A percentile compares a stretch with the other conserved stretches of the same genome.
phyloP scores from a whole-genome alignment of 768 basidiomycete genomes.

The Gelatoporia subvermispora region DNA sequence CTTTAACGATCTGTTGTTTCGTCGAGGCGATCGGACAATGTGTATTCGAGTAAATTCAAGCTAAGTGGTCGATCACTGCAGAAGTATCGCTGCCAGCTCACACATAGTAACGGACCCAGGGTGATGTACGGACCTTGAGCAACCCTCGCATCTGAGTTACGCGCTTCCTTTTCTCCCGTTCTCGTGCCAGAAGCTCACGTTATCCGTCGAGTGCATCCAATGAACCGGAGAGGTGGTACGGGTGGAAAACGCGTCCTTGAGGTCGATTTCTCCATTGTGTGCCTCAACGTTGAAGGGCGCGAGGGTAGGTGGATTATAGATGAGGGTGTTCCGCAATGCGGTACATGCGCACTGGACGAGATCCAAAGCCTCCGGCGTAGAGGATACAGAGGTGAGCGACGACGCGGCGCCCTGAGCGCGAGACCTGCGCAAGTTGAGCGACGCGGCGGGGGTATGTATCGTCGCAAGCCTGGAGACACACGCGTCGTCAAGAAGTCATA shows the following conservation, averaged over 20 bases:
- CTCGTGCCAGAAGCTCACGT: slow-evolving; percentile 28
- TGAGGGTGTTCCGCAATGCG: slow-evolving; percentile 1
- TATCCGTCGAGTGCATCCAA: slow-evolving; percentile 12
- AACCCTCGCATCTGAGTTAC: slow-evolving; percentile 91
- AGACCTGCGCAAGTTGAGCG: no score
- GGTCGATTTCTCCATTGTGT: slow-evolving; percentile 10
- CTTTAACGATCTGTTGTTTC: no score
- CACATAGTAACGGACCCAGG: no score
- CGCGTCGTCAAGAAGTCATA: background rate
- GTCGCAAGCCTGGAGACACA: slow-evolving; percentile 26
- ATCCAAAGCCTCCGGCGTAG: slow-evolving; percentile 15
- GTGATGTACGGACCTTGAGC: slow-evolving; percentile 61
- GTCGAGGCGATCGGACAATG: no score
- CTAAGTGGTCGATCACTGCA: no score
- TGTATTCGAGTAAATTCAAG: no score
- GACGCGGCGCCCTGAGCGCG: slow-evolving; percentile 25
- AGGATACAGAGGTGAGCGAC: slow-evolving; percentile 15
- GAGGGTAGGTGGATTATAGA: slow-evolving; percentile 10
- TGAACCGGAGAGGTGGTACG: slow-evolving; percentile 10
- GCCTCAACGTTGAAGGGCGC: slow-evolving; percentile 15
- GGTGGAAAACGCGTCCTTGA: no score
- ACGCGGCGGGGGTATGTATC: slow-evolving; percentile 31
- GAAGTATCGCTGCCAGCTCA: no score
- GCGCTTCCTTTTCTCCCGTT: slow-evolving; percentile 74
- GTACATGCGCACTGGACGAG: slow-evolving; percentile 9